phyloP scores from a whole-genome alignment of 2,329 filamentous ascomycete genomes.

The Fusarium pseudonygamai region DNA sequence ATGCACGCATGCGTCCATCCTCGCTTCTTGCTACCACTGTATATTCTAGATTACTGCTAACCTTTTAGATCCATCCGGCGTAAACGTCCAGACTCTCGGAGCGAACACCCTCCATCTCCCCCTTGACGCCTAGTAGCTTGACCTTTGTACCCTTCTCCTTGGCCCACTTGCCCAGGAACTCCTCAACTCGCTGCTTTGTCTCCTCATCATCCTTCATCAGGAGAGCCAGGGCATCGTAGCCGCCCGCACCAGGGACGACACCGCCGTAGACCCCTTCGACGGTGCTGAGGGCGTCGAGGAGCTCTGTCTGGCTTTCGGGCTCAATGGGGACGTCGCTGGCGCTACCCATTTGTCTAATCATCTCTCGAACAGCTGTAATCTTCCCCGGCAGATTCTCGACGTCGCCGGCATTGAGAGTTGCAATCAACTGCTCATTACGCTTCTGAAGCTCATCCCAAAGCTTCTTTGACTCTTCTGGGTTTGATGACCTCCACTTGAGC shows the following conservation, averaged over 20 bases:
- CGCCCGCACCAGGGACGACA: slow-evolving; percentile 92
- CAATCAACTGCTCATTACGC: slow-evolving; percentile 76
- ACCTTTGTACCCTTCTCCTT: slow-evolving; percentile 68
- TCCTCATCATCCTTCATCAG: slow-evolving; percentile 77
- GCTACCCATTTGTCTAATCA: slow-evolving; percentile 80
- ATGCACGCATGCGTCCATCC: background rate
- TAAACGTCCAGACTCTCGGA: slow-evolving; percentile 57
- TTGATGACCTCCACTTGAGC: slow-evolving; percentile 78
- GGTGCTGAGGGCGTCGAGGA: slow-evolving; percentile 78
- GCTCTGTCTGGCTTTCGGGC: slow-evolving; percentile 82
- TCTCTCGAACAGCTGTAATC: slow-evolving; percentile 62
- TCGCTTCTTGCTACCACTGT: slow-evolving; percentile 4
- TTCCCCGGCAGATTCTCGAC: slow-evolving; percentile 55
- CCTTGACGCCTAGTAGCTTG: slow-evolving; percentile 73
- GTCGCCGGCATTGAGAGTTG: slow-evolving; percentile 64
- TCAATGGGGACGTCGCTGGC: slow-evolving; percentile 86
- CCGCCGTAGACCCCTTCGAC: slow-evolving; percentile 87
- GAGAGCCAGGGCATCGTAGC: slow-evolving; percentile 88
- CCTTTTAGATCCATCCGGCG: slow-evolving; percentile 53
- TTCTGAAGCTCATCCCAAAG: slow-evolving; percentile 81
- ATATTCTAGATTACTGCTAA: background rate
- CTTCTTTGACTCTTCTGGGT: slow-evolving; percentile 68
- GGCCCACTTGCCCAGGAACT: slow-evolving; percentile 74
- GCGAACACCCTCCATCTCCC: slow-evolving; percentile 75
- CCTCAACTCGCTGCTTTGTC: slow-evolving; percentile 68